Percentiles rank a stretch among this genome's conserved stretches.
These are phyloP conservation scores for Corynespora cassiicola DNA, from an alignment of 2,329 filamentous ascomycete genomes.

Conservation along the genomic window DNA sequence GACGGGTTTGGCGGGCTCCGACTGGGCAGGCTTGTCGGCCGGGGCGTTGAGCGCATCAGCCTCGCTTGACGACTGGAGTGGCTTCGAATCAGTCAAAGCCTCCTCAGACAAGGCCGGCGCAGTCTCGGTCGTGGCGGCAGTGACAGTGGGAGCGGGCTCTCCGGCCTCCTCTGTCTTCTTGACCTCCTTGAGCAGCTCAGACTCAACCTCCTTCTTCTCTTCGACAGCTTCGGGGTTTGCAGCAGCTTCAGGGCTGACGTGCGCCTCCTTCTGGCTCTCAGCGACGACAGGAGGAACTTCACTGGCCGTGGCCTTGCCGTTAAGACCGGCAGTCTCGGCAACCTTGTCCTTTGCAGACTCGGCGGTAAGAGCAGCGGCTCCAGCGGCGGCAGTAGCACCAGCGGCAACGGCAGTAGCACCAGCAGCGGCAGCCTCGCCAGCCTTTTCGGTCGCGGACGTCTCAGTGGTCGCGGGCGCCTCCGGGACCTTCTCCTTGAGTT, in stretches of 20 bases:
- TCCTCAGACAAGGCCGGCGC: constrained; percentile 40
- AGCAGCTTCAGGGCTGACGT: constrained; percentile 69
- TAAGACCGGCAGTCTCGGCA: constrained; percentile 48
- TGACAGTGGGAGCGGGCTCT: constrained; percentile 51
- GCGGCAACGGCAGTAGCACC: constrained; percentile 50
- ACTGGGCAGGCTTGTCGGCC: constrained; percentile 36
- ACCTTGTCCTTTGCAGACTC: constrained; percentile 43
- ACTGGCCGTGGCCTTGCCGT: constrained; percentile 47
- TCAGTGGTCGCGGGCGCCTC: constrained; percentile 61
- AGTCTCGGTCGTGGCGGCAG: constrained; percentile 45
- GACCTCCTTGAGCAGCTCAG: constrained; percentile 73
- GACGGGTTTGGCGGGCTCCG: constrained; percentile 29
- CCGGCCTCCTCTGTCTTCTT: constrained; percentile 48
- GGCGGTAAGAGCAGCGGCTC: constrained; percentile 43
- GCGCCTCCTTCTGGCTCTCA: constrained; percentile 73
- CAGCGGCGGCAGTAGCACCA: constrained; percentile 48
- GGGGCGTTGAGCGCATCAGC: constrained; percentile 46
- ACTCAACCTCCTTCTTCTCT: constrained; percentile 74
- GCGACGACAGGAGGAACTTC: constrained; percentile 66
- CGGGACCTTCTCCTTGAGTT: constrained; percentile 72
- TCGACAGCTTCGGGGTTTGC: constrained; percentile 68
- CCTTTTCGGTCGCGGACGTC: constrained; percentile 51
- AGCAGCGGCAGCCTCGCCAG: no score
- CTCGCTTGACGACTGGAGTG: constrained; percentile 36
- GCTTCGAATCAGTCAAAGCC: constrained; percentile 35